These are phyloP conservation scores for Luffa aegyptiaca DNA, from an alignment of 306 rosid species.

Conservation along the genomic window DNA sequence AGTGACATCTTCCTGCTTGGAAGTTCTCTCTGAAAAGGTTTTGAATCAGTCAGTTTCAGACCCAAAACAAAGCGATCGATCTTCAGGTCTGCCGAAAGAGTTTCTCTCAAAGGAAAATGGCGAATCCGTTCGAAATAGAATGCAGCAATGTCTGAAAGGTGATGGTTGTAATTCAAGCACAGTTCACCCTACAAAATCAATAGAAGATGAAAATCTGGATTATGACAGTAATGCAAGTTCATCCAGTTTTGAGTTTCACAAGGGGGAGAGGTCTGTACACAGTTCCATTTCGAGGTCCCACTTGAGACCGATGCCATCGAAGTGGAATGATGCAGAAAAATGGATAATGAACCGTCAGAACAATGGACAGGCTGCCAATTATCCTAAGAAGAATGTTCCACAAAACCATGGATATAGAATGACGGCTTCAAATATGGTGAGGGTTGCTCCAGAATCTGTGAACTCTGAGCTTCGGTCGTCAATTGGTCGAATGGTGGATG, in stretches of 20 bases:
- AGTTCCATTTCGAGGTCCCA: constrained; percentile 43
- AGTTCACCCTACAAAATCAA: constrained; percentile 42
- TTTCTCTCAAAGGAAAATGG: constrained; percentile 30
- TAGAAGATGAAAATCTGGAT: constrained; percentile 80
- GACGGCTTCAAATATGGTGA: constrained; percentile 39
- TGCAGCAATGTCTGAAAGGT: constrained; percentile 37
- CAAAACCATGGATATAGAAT: constrained; percentile 53
- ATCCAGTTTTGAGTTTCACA: constrained; percentile 92
- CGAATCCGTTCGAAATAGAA: constrained; percentile 20
- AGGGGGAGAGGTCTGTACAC: constrained; percentile 61
- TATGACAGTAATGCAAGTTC: constrained; percentile 97
- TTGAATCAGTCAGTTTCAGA: constrained; percentile 19
- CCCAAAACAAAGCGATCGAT: neutral
- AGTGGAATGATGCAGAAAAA: constrained; percentile 97
- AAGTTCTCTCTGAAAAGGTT: constrained; percentile 29
- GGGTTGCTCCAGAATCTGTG: constrained; percentile 69
- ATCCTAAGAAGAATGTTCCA: constrained; percentile 35
- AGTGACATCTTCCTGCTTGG: constrained; percentile 58
- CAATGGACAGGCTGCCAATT: constrained; percentile 21
- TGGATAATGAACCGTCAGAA: constrained; percentile 79
- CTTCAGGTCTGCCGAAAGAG: constrained; percentile 33
- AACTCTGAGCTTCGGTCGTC: constrained; percentile 39
- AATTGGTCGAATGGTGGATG: constrained; percentile 36
- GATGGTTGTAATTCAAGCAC: constrained; percentile 53
- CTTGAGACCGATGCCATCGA: constrained; percentile 71